Evolutionary conservation across 768 basidiomycete genomes (phyloP).

Genomic region (Tulasnella sp.): DNA sequence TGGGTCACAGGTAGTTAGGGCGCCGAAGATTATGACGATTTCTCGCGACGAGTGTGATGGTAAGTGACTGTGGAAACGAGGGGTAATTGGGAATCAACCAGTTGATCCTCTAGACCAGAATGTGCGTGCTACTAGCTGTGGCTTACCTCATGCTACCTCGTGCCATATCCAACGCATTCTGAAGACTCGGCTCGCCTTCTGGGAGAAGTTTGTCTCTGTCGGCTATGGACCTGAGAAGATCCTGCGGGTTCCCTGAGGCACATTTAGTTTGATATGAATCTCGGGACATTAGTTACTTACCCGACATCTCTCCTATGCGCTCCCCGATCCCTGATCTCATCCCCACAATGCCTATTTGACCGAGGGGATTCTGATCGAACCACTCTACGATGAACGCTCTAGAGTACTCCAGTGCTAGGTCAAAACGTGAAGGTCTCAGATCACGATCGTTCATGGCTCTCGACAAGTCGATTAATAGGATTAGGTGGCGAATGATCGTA

Average conservation of each 20-base stretch:
- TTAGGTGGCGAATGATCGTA: constrained; percentile 90
- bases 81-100: constrained; percentile 3
- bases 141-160: constrained; percentile 79
- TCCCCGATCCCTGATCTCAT: constrained; percentile 89
- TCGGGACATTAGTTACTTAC: constrained; percentile 34
- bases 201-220: constrained; percentile 86
- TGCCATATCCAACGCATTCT: constrained; percentile 97
- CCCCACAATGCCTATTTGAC: constrained; percentile 90
- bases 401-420: constrained; percentile 79
- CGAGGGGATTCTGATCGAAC: constrained; percentile 99
- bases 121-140: background rate
- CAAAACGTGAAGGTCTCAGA: constrained; percentile 89
- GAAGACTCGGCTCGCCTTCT: constrained; percentile 84
- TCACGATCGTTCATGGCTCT: constrained; percentile 90
- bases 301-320: constrained; percentile 84
- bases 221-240: constrained; percentile 75
- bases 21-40: constrained; percentile 87
- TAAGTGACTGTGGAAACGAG: constrained; percentile 56
- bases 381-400: constrained; percentile 89
- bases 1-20: constrained; percentile 92
- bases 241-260: constrained; percentile 79
- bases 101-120: background rate
- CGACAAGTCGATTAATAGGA: constrained; percentile 87
- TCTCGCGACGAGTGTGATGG: constrained; percentile 95
- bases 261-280: background rate